A percentile compares a stretch with the other conserved stretches of the same genome.
These are phyloP conservation scores for Niebla homalea DNA, from an alignment of 495 filamentous ascomycete genomes.

Conservation along the genomic window DNA sequence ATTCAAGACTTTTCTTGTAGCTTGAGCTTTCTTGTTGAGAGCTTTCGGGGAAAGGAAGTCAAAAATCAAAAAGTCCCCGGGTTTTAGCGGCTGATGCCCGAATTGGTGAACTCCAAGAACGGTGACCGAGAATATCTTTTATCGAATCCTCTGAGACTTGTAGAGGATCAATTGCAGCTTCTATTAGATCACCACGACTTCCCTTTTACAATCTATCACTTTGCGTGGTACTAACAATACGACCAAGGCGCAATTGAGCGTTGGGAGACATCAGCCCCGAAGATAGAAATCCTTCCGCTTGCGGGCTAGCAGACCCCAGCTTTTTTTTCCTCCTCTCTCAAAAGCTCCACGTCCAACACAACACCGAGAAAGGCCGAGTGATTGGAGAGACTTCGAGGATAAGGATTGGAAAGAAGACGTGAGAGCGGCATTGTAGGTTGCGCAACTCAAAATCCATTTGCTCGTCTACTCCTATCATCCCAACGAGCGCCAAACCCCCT, in stretches of 20 bases:
- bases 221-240: background rate
- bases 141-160: background rate
- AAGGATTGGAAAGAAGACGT: no score
- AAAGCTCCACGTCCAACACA: no score
- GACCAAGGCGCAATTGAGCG: background rate
- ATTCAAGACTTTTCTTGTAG: background rate
- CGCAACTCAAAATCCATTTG: no score
- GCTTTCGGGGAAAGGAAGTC: background rate
- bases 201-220: background rate
- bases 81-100: slow-evolving; percentile 1
- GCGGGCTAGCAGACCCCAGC: background rate
- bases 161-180: background rate
- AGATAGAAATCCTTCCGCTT: background rate
- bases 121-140: slow-evolving; percentile 1
- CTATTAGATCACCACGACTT: background rate
- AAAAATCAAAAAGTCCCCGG: slow-evolving; percentile 1
- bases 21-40: slow-evolving; percentile 2
- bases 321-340: background rate
- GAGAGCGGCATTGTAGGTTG: no score
- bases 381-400: no score
- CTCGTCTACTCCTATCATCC: no score
- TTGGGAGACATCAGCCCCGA: background rate
- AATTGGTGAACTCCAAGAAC: background rate
- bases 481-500: no score
- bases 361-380: no score